phyloP scores from a whole-genome alignment of 495 filamentous ascomycete genomes.

The Daldinia concentrica region DNA sequence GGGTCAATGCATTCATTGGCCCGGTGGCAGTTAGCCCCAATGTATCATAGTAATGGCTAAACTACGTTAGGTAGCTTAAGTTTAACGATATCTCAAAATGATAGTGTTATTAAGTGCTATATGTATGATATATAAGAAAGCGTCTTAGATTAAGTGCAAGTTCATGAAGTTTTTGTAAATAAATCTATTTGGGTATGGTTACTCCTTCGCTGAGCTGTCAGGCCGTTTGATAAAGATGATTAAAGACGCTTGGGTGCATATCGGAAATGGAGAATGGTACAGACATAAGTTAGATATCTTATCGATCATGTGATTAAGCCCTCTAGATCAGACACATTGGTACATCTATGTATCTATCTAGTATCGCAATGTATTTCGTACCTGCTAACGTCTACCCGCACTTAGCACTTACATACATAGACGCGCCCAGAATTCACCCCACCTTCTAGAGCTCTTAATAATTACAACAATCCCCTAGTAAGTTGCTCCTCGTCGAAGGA shows the following conservation, averaged over 20 bases:
- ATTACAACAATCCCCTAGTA: slow-evolving; percentile 10
- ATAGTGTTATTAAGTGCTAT: not conserved
- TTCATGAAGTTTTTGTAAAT: not conserved
- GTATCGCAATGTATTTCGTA: not conserved
- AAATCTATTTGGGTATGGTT: not conserved
- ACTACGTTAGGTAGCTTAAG: slow-evolving; percentile 13
- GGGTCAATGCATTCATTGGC: slow-evolving; percentile 19
- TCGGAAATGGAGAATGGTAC: not conserved
- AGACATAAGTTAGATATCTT: slow-evolving; percentile 2
- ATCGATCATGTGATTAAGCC: slow-evolving; percentile 33
- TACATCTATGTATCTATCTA: not conserved
- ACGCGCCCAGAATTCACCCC: slow-evolving; percentile 11
- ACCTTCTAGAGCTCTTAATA: slow-evolving; percentile 16
- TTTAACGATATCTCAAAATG: not conserved
- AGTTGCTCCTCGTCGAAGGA: slow-evolving; percentile 1
- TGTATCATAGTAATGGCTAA: slow-evolving; percentile 14
- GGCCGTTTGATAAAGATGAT: not conserved
- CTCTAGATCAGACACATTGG: not conserved
- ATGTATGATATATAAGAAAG: not conserved
- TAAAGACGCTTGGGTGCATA: slow-evolving; percentile 3
- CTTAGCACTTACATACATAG: not conserved
- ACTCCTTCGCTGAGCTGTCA: not conserved
- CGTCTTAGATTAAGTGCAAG: not conserved
- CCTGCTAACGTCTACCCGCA: not conserved
- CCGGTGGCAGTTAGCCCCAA: not conserved